Evolutionary conservation across 31 red algal genomes (phyloP).

Genomic region (Porphyra umbilicalis): DNA sequence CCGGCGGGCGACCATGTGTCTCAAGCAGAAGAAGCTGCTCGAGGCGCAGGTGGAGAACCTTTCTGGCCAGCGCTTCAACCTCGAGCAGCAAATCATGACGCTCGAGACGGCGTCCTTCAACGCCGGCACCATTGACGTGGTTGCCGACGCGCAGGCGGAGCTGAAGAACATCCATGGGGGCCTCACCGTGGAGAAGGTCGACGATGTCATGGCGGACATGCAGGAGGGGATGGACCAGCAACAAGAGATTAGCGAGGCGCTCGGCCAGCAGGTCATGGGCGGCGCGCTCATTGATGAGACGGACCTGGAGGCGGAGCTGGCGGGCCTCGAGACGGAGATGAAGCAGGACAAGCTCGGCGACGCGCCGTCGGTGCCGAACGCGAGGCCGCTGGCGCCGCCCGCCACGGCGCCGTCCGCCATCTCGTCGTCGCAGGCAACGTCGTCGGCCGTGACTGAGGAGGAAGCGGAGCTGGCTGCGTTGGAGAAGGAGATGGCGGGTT

Average conservation of each 20-base stretch:
- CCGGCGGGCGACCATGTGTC: slow-evolving; percentile 6
- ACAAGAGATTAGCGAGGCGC: slow-evolving; percentile 8
- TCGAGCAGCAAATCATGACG: slow-evolving; percentile 14
- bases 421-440: too few relatives aligned
- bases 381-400: background rate
- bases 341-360: slow-evolving; percentile 6
- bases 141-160: slow-evolving; percentile 4
- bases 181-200: slow-evolving; percentile 11
- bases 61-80: slow-evolving; percentile 4
- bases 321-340: slow-evolving; percentile 6
- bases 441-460: slow-evolving; percentile 4
- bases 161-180: slow-evolving; percentile 3
- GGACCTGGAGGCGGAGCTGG: slow-evolving; percentile 11
- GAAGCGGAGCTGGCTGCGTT: slow-evolving; percentile 5
- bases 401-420: background rate
- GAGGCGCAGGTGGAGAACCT: slow-evolving; percentile 15
- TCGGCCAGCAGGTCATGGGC: slow-evolving; percentile 9
- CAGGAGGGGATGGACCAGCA: slow-evolving; percentile 11
- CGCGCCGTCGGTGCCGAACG: background rate
- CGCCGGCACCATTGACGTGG: slow-evolving; percentile 5
- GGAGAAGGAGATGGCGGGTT: slow-evolving; percentile 13
- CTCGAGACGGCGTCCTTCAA: slow-evolving; percentile 5
- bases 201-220: slow-evolving; percentile 20
- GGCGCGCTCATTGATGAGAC: slow-evolving; percentile 6
- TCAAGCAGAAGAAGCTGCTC: slow-evolving; percentile 15